Percentiles rank a stretch among this genome's conserved stretches.
Evolutionary conservation across 2,329 filamentous ascomycete genomes (phyloP).

Genomic region (Talaromyces atroroseus): DNA sequence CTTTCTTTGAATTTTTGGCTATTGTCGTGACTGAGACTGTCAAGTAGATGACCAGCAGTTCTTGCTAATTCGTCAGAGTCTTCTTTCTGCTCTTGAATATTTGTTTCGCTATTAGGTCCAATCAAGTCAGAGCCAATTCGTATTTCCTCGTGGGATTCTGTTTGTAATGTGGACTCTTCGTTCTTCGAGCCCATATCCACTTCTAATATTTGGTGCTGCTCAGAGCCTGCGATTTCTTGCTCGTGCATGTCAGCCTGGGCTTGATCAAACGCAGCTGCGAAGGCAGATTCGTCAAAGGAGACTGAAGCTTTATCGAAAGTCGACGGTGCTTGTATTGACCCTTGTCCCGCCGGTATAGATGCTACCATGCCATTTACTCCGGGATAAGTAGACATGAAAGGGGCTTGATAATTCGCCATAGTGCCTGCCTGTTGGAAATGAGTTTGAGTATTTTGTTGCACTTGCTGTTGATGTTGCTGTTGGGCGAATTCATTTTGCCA

Average conservation of each 20-base stretch:
- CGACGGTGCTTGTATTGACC: slow-evolving; percentile 18
- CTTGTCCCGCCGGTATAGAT: slow-evolving; percentile 23
- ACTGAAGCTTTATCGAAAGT: slow-evolving; percentile 14
- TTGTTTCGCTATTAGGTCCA: slow-evolving; percentile 28
- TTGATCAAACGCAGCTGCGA: slow-evolving; percentile 42
- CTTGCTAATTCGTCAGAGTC: slow-evolving; percentile 64
- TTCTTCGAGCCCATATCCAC: slow-evolving; percentile 9
- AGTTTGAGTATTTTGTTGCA: slow-evolving; percentile 21
- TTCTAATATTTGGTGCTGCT: slow-evolving; percentile 11
- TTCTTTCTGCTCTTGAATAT: slow-evolving; percentile 28
- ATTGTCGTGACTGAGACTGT: slow-evolving; percentile 62
- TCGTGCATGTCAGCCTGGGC: slow-evolving; percentile 34
- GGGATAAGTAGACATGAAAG: slow-evolving; percentile 23
- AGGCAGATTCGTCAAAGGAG: slow-evolving; percentile 41
- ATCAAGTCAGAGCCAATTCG: slow-evolving; percentile 43
- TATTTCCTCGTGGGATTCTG: slow-evolving; percentile 21
- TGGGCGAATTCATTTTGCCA: slow-evolving; percentile 60
- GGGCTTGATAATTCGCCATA: slow-evolving; percentile 24
- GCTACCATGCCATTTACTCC: slow-evolving; percentile 21
- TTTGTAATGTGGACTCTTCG: slow-evolving; percentile 7
- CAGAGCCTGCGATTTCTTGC: slow-evolving; percentile 18
- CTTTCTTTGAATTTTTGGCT: slow-evolving; percentile 73
- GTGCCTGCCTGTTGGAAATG: slow-evolving; percentile 21
- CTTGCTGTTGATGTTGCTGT: slow-evolving; percentile 35
- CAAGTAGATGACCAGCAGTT: slow-evolving; percentile 65